Percentiles rank a stretch among this genome's conserved stretches.
Evolutionary conservation across 306 rosid genomes (phyloP).

Genomic region (Dalbergia oliveri): DNA sequence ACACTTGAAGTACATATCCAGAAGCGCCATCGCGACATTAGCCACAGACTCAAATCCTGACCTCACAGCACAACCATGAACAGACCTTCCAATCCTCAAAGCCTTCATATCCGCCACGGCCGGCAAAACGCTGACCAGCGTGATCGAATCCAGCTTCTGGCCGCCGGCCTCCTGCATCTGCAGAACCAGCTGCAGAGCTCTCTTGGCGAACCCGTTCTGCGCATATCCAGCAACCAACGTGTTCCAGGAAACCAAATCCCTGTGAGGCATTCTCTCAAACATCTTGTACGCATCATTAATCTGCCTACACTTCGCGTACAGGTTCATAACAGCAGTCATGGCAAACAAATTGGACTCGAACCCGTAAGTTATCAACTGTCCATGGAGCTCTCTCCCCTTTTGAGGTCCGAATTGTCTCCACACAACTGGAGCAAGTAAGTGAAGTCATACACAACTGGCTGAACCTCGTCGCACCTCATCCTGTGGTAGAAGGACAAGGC

Average conservation of each 20-base stretch:
- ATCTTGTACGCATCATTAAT: conserved; percentile 77
- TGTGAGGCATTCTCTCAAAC: conserved; percentile 88
- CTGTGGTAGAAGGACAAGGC: conserved; percentile 64
- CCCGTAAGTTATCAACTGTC: conserved; percentile 66
- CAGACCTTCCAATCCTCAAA: conserved; percentile 70
- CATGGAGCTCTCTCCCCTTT: conserved; percentile 88
- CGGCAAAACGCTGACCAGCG: conserved; percentile 83
- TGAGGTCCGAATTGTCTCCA: conserved; percentile 71
- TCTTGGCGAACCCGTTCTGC: conserved; percentile 74
- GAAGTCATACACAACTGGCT: conserved; percentile 83
- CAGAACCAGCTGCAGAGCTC: conserved; percentile 62
- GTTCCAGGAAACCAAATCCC: conserved; percentile 89
- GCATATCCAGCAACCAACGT: conserved; percentile 79
- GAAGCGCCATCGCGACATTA: conserved; percentile 69
- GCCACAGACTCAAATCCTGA: conserved; percentile 72
- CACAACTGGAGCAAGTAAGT: conserved; percentile 82
- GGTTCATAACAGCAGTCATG: conserved; percentile 81
- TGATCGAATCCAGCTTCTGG: conserved; percentile 76
- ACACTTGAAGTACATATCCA: conserved; percentile 90
- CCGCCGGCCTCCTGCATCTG: conserved; percentile 78
- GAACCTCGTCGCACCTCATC: conserved; percentile 70
- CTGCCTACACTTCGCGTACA: conserved; percentile 78
- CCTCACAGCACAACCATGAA: conserved; percentile 75
- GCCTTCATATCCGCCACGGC: conserved; percentile 79
- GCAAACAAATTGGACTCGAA: conserved; percentile 76